Conservation (phyloP, 1,284 basidiomycete species). For the Vanrija pseudolonga region DNA sequence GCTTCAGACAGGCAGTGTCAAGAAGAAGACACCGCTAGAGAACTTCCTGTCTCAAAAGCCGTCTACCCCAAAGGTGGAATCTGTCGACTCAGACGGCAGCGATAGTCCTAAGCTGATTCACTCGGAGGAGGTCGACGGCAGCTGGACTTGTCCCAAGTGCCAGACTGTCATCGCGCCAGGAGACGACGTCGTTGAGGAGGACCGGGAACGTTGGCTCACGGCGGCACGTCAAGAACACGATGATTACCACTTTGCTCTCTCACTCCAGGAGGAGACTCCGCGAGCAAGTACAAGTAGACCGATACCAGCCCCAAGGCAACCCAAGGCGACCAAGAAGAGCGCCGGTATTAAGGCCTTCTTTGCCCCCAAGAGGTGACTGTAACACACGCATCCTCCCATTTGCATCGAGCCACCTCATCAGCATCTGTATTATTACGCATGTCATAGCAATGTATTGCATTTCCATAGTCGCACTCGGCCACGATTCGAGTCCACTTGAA, state of each 20-base stretch:
- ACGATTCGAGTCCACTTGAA: too few species aligned
- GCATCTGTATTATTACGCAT: background rate
- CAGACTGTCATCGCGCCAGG: constrained; percentile 10
- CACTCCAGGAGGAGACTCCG: constrained; percentile 55
- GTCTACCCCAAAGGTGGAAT: background rate
- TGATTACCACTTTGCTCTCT: constrained; percentile 81
- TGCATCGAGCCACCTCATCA: background rate
- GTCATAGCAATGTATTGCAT: background rate
- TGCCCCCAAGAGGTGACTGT: constrained; percentile 31
- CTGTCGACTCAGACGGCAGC: background rate
- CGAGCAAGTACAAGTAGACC: constrained; percentile 22
- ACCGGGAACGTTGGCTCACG: constrained; percentile 25
- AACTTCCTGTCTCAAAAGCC: constrained; percentile 20
- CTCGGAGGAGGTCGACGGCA: too few species aligned
- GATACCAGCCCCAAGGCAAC: background rate
- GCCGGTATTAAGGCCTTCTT: constrained; percentile 77
- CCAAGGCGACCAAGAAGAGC: constrained; percentile 41
- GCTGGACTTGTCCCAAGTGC: constrained; percentile 35
- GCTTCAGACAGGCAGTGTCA: constrained; percentile 15
- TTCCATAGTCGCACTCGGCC: too few species aligned
- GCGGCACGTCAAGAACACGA: constrained; percentile 66
- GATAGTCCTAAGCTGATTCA: too few species aligned
- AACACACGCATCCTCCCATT: too few species aligned
- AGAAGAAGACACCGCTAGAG: constrained; percentile 23
- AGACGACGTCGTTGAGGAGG: background rate